phyloP scores from a whole-genome alignment of 176 grass and related monocot genomes.

The Stipa capillata region DNA sequence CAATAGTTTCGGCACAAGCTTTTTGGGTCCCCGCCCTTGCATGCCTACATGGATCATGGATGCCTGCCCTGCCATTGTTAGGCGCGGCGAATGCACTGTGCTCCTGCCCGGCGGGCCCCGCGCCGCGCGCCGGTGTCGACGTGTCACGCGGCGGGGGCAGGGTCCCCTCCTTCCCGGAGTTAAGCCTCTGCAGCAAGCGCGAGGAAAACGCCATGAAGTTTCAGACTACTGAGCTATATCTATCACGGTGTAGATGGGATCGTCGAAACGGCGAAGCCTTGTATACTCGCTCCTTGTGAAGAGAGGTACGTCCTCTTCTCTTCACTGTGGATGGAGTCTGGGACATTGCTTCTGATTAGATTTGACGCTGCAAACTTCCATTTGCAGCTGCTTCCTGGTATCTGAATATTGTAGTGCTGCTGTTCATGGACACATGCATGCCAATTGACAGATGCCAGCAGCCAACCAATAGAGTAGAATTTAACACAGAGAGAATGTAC shows the following conservation, averaged over 20 bases:
- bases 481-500: too few species aligned
- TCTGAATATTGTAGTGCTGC: too few species aligned
- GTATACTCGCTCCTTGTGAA: neutral
- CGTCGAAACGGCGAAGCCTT: neutral
- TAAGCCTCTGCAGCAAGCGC: neutral
- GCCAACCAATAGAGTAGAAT: neutral
- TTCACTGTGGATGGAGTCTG: too few species aligned
- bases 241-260: neutral
- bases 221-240: too few species aligned
- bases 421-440: neutral
- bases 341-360: neutral
- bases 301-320: too few species aligned
- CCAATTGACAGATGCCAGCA: neutral
- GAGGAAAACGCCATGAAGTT: too few species aligned
- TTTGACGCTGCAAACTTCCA: neutral
- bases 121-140: neutral
- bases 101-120: too few species aligned
- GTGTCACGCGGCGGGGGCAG: neutral
- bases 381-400: neutral
- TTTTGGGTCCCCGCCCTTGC: neutral
- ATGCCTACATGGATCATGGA: too few species aligned
- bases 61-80: too few species aligned
- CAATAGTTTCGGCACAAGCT: neutral
- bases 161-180: neutral
- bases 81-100: too few species aligned